These are phyloP conservation scores for Penicillium lagena DNA, from an alignment of 495 filamentous ascomycete species.

Conservation along the genomic window DNA sequence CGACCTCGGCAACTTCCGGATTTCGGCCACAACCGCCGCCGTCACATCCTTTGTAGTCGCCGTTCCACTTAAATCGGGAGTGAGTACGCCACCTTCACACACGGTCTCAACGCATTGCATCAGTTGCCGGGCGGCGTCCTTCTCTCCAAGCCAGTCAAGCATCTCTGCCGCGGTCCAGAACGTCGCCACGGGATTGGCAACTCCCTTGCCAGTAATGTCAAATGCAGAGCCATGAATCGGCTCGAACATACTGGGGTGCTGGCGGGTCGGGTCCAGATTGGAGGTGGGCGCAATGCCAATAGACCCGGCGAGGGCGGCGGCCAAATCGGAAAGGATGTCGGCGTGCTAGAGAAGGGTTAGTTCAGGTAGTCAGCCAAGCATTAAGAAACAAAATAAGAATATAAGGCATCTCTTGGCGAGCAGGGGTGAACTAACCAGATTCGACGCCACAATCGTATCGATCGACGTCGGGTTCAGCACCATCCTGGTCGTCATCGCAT, in stretches of 20 bases:
- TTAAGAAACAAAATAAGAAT: no score
- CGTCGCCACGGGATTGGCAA: slow-evolving; percentile 59
- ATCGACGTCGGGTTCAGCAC: slow-evolving; percentile 36
- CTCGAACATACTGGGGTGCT: slow-evolving; percentile 54
- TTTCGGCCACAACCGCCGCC: slow-evolving; percentile 46
- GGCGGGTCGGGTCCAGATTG: slow-evolving; percentile 52
- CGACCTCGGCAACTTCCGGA: slow-evolving; percentile 19
- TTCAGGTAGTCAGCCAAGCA: no score
- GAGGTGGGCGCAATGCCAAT: slow-evolving; percentile 47
- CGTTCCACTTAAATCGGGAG: slow-evolving; percentile 47
- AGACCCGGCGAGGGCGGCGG: slow-evolving; percentile 39
- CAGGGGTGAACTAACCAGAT: slow-evolving; percentile 12
- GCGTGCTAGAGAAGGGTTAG: slow-evolving; percentile 18
- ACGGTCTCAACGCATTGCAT: slow-evolving; percentile 52
- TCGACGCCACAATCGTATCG: slow-evolving; percentile 46
- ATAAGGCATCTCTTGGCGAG: no score
- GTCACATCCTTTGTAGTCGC: slow-evolving; percentile 48
- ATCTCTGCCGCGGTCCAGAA: slow-evolving; percentile 61
- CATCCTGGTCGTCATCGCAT: slow-evolving; percentile 48
- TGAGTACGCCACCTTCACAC: slow-evolving; percentile 41
- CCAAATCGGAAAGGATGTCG: slow-evolving; percentile 47
- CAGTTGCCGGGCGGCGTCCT: slow-evolving; percentile 41
- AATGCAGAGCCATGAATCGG: slow-evolving; percentile 56
- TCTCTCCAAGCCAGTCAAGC: slow-evolving; percentile 53
- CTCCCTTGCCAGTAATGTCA: slow-evolving; percentile 60